These are phyloP conservation scores for Gentiana straminea DNA, from an alignment of 257 asterid species.

Conservation along the genomic window DNA sequence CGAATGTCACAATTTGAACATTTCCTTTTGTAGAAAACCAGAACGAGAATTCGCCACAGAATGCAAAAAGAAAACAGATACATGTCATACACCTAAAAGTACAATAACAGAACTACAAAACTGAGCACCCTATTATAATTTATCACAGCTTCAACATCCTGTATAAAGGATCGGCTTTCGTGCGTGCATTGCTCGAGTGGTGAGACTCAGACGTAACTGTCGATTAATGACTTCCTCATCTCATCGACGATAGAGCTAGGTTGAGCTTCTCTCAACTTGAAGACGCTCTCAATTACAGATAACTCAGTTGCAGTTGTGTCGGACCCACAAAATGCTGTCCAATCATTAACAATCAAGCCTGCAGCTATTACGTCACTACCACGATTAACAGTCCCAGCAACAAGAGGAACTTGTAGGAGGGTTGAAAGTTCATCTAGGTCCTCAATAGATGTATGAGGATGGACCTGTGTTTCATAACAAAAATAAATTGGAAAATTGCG, in stretches of 20 bases:
- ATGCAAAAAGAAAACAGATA: too few species aligned
- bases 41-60: too few species aligned
- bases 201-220: conserved; percentile 42
- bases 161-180: neutral
- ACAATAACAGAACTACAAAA: too few species aligned
- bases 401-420: conserved; percentile 87
- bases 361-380: conserved; percentile 83
- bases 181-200: neutral
- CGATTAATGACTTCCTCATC: conserved; percentile 80
- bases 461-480: conserved; percentile 41
- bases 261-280: conserved; percentile 82
- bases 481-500: neutral
- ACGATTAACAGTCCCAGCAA: conserved; percentile 83
- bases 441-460: conserved; percentile 84
- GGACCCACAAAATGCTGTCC: conserved; percentile 93
- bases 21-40: too few species aligned
- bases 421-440: conserved; percentile 83
- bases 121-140: too few species aligned
- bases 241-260: conserved; percentile 78
- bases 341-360: conserved; percentile 73
- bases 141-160: neutral
- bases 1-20: too few species aligned
- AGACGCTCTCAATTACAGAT: conserved; percentile 67
- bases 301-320: conserved; percentile 92
- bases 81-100: too few species aligned